Percentiles rank a stretch among this genome's conserved stretches.
phyloP scores from a whole-genome alignment of 352 stramenopile genomes.

The Globisporangium cystogenes region DNA sequence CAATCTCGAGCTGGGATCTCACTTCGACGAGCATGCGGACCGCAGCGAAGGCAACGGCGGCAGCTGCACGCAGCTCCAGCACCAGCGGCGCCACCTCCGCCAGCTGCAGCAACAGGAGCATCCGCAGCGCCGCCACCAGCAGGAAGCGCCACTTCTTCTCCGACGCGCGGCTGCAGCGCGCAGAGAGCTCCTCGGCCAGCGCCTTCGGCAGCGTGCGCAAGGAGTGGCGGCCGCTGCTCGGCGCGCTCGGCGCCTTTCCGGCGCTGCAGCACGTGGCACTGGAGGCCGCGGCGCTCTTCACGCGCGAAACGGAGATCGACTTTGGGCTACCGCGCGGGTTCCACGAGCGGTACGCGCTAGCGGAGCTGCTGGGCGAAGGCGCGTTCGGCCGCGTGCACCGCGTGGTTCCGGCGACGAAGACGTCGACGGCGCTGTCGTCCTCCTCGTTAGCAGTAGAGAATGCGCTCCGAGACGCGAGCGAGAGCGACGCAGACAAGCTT shows the following conservation, averaged over 20 bases:
- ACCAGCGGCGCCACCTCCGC: neutral
- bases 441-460: neutral
- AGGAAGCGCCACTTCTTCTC: neutral
- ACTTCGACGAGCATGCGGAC: neutral
- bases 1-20: neutral
- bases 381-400: conserved; percentile 64
- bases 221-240: conserved; percentile 44
- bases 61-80: neutral
- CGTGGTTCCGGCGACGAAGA: conserved; percentile 21
- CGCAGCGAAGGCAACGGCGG: neutral
- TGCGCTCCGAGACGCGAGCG: too few species aligned
- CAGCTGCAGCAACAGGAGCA: too few species aligned
- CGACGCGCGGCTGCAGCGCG: neutral
- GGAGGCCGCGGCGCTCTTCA: conserved; percentile 59
- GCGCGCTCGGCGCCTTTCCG: conserved; percentile 31
- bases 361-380: conserved; percentile 58
- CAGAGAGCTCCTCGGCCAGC: neutral
- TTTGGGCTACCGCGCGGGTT: conserved; percentile 61
- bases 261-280: conserved; percentile 42
- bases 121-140: too few species aligned
- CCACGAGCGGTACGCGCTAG: conserved; percentile 38
- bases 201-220: conserved; percentile 46
- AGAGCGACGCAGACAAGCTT: conserved; percentile 12
- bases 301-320: conserved; percentile 51
- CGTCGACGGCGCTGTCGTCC: too few species aligned